Evolutionary conservation across 2,329 filamentous ascomycete genomes (phyloP).

Genomic region (Basipetospora chlamydospora): DNA sequence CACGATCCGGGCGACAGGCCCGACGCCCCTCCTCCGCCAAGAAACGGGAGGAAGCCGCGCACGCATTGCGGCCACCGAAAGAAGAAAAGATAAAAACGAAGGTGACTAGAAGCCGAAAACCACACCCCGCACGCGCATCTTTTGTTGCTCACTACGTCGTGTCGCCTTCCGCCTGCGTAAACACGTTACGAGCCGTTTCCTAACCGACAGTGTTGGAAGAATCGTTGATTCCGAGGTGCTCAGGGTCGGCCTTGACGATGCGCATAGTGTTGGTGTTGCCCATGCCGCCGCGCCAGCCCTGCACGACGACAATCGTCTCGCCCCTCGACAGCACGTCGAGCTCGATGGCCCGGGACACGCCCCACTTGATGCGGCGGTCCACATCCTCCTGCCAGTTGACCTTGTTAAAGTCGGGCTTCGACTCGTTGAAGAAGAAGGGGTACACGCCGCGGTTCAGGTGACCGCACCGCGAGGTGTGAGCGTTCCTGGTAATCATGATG

Average conservation of each 20-base stretch:
- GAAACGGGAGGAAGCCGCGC: too few species aligned
- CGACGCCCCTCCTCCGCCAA: too few species aligned
- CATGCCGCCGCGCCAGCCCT: constrained; percentile 86
- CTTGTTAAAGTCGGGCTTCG: constrained; percentile 86
- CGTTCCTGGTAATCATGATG: constrained; percentile 93
- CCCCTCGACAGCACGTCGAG: constrained; percentile 61
- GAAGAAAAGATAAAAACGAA: too few species aligned
- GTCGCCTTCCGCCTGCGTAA: too few species aligned
- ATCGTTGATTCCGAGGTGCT: constrained; percentile 43
- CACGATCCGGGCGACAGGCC: too few species aligned
- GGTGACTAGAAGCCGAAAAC: too few species aligned
- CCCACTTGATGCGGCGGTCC: constrained; percentile 95
- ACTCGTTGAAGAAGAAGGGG: constrained; percentile 86
- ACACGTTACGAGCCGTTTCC: too few species aligned
- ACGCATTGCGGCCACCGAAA: too few species aligned
- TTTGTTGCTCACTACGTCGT: too few species aligned
- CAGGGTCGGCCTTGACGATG: constrained; percentile 45
- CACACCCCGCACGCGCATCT: too few species aligned
- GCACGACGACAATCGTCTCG: constrained; percentile 68
- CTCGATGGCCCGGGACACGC: constrained; percentile 71
- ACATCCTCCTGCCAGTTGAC: constrained; percentile 99
- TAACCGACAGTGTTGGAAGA: too few species aligned
- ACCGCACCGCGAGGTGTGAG: constrained; percentile 70
- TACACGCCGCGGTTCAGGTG: constrained; percentile 97
- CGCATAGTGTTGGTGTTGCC: constrained; percentile 76